phyloP scores from a whole-genome alignment of 2,329 filamentous ascomycete genomes.

The Diaporthe ampelina region DNA sequence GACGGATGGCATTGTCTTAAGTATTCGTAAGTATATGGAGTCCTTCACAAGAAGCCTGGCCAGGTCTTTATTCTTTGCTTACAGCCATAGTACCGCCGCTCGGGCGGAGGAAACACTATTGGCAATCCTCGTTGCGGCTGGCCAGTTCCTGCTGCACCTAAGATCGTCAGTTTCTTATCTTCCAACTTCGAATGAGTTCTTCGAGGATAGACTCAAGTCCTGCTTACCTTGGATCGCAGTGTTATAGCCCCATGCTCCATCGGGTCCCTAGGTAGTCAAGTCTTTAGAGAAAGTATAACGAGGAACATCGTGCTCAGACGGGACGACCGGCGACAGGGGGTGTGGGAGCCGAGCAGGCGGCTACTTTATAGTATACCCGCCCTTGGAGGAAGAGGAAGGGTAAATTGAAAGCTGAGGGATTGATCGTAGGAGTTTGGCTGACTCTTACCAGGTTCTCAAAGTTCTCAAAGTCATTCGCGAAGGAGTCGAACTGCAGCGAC shows the following conservation, averaged over 20 bases:
- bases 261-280: not conserved
- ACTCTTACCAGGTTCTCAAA: not conserved
- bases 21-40: not conserved
- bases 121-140: not conserved
- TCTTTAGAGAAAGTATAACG: not conserved
- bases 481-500: too few species aligned
- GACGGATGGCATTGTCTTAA: not conserved
- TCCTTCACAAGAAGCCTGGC: too few species aligned
- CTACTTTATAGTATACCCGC: not conserved
- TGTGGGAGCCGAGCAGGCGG: not conserved
- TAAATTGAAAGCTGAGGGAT: not conserved
- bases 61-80: not conserved
- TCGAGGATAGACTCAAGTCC: not conserved
- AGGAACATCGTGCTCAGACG: not conserved
- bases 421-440: too few species aligned
- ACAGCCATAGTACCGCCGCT: not conserved
- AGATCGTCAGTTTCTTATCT: not conserved
- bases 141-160: not conserved
- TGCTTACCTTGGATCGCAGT: not conserved
- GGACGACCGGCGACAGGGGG: too few species aligned
- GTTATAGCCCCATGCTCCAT: not conserved
- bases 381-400: too few species aligned
- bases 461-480: not conserved
- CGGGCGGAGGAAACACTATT: too few species aligned
- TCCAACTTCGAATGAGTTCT: too few species aligned